Evolutionary conservation across 306 rosid genomes (phyloP), one percentile per base, ranked within the genome.

Genomic region (Begonia loranthoides): DNA sequence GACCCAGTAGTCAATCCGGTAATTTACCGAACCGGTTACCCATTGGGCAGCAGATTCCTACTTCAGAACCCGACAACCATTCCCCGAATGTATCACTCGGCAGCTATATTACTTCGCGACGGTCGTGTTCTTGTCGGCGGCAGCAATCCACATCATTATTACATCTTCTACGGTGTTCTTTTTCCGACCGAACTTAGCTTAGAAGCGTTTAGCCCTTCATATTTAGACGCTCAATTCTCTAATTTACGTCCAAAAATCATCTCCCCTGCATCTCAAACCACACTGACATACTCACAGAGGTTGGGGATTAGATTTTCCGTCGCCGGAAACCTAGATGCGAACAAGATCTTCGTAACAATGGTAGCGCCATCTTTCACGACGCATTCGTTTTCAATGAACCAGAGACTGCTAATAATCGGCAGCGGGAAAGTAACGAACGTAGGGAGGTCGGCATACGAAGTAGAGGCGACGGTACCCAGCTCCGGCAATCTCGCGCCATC

Each of bases 381-480:
- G 1, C 97, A 89, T 65, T 89, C 97, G 0, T 82, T 77, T 52
- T 80, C 97, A 1, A 82, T 77, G 94, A 83, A 73, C 52, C 84
- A 83, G 17, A 75, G 87, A 71, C 0, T 76, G 62, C 11, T 87
- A 52, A 67, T 67, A 5, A 21, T 87, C 13, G 63, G 24, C 13
- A 28, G 60, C 13, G 66, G 50, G 9, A 45, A 49, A 10, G 41
- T 49, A 0, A 38, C 47, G 17, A 52, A 17, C n/a, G 13, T 12
- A 38, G 63, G 63, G 40, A 38, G 19, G 11, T 12, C 2, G 17
- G 17, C 15, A 4, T 59, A 59, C 40, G 63, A 59, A 38, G 54
- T 59, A 22, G 49, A 49, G 21, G 55, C 50, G 17, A 38, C 47
- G 1, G 22, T 41, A 17, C 63, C 55, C 11, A 45, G 14, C 14